A percentile compares a stretch with the other conserved stretches of the same genome.
Conservation (phyloP, 169 alveolate species). For the Eimeria acervulina region DNA sequence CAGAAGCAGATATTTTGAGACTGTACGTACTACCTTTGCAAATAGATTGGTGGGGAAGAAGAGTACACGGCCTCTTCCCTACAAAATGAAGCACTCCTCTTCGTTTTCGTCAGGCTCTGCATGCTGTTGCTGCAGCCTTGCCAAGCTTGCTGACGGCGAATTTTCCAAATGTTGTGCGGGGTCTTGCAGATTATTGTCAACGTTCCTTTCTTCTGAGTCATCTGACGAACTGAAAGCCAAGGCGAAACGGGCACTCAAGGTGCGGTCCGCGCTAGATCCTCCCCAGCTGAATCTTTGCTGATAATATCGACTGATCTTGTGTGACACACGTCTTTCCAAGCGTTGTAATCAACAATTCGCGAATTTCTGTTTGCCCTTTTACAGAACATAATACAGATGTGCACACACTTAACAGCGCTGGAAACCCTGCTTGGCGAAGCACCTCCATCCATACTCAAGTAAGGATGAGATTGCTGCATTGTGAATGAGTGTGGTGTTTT, state of each 20-base stretch:
- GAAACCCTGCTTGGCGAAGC: slow-evolving; percentile 95
- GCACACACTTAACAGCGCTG: slow-evolving; percentile 96
- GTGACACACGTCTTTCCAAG: not conserved
- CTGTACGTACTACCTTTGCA: not conserved
- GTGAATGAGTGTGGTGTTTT: too few species aligned
- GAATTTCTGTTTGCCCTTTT: not conserved
- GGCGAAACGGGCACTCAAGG: slow-evolving; percentile 96
- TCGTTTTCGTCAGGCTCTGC: not conserved
- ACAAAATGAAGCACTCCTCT: not conserved
- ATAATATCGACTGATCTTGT: not conserved
- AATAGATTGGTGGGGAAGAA: not conserved
- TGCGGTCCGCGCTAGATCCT: not conserved
- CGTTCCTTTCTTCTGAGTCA: slow-evolving; percentile 88
- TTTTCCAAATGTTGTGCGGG: not conserved
- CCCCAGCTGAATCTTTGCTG: not conserved
- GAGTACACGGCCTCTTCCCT: not conserved
- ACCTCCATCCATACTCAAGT: slow-evolving; percentile 95
- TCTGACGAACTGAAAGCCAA: slow-evolving; percentile 95
- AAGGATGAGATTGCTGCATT: not conserved
- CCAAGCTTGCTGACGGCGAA: not conserved
- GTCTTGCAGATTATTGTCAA: slow-evolving; percentile 88
- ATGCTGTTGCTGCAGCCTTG: not conserved
- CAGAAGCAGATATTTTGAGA: slow-evolving; percentile 95
- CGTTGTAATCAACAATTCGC: not conserved
- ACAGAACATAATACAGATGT: slow-evolving; percentile 94